Evolutionary conservation across 2,329 filamentous ascomycete species (phyloP), one percentile per base, ranked within the genome.

Genomic region (Acrodontium crateriforme): DNA sequence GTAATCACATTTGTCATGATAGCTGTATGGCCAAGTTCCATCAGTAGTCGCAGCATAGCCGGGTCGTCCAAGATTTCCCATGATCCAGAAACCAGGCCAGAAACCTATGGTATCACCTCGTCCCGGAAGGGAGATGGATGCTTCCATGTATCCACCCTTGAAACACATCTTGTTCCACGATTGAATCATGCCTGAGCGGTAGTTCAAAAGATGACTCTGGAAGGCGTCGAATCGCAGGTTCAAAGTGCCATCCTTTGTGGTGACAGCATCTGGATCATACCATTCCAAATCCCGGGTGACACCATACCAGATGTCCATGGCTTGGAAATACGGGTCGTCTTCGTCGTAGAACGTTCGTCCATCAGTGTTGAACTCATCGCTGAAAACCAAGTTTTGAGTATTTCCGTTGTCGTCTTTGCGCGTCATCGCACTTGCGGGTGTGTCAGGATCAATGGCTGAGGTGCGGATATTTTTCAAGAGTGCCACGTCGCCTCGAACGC

Each of bases 41-140:
- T 81, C 75, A 0, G 74, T 80, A 2, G 74, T 78, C 7, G 73
- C 69, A 17, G 71, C 63, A 50, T 78, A 78, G 9, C 76, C 76
- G 15, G 76, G 71, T 38, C 76, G 64, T 19, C 70, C 76, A 13
- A 81, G 61, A 44, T 81, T 81, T 4, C 76, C 76, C 72, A 81
- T 78, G 0, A 74, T 63, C 76, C 76, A 81, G 52, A 79, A 77
- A 52, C 76, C 76, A 22, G 76, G 76, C 76, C 76, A 81, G 53
- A 80, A 76, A 32, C 76, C 76, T 30, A 70, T 63, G 9, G 71
- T 65, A 37, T 78, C 71, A 24, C 75, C 76, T 25, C 62, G 55
- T 10, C 75, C 76, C 9, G 76, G 76, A 5, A 81, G 58, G 3
- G 75, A 80, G 28, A 80, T 71, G 44, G 71, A 76, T 12, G 74